Percentiles rank a stretch among this genome's conserved stretches.
Evolutionary conservation across 2,329 filamentous ascomycete species (phyloP).

Genomic region (Akanthomyces dipterigenus): DNA sequence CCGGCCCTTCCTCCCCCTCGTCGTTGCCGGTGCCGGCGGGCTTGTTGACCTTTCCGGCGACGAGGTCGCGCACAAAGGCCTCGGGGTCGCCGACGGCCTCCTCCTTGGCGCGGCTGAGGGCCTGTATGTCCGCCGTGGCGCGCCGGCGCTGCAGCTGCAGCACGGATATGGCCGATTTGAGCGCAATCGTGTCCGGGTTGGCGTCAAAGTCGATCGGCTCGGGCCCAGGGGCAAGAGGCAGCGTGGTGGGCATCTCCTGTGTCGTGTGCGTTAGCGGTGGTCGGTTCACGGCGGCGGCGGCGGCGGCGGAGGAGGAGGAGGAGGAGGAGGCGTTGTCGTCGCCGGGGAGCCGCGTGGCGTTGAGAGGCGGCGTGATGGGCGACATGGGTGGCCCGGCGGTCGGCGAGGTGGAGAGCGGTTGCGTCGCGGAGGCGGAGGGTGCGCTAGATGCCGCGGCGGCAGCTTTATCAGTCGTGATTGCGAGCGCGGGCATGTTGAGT

Average conservation of each 20-base stretch:
- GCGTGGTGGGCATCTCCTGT: constrained; percentile 32
- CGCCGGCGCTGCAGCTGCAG: constrained; percentile 79
- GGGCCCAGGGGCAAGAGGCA: constrained; percentile 40
- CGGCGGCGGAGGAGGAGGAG: constrained; percentile 6
- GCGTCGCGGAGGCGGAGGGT: constrained; percentile 11
- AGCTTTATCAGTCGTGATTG: neutral
- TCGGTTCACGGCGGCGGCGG: neutral
- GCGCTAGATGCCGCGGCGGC: neutral
- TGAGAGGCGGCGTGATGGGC: constrained; percentile 47
- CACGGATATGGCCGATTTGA: constrained; percentile 78
- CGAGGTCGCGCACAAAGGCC: constrained; percentile 63
- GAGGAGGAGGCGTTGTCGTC: neutral
- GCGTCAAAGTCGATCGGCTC: constrained; percentile 50
- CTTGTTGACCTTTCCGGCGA: constrained; percentile 49
- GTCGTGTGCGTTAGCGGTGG: constrained; percentile 35
- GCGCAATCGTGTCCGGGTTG: constrained; percentile 82
- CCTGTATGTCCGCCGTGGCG: constrained; percentile 66
- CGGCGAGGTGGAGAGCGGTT: constrained; percentile 36
- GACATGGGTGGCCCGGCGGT: constrained; percentile 42
- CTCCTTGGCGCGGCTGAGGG: constrained; percentile 62
- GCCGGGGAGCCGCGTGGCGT: constrained; percentile 27
- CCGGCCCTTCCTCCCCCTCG: constrained; percentile 10
- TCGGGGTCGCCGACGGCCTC: constrained; percentile 65
- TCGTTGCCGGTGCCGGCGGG: constrained; percentile 11
- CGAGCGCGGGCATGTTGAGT: constrained; percentile 6